A percentile compares a stretch with the other conserved stretches of the same genome.
Conservation (phyloP, 2,329 filamentous ascomycete genomes). For the Niveomyces coronatus region DNA sequence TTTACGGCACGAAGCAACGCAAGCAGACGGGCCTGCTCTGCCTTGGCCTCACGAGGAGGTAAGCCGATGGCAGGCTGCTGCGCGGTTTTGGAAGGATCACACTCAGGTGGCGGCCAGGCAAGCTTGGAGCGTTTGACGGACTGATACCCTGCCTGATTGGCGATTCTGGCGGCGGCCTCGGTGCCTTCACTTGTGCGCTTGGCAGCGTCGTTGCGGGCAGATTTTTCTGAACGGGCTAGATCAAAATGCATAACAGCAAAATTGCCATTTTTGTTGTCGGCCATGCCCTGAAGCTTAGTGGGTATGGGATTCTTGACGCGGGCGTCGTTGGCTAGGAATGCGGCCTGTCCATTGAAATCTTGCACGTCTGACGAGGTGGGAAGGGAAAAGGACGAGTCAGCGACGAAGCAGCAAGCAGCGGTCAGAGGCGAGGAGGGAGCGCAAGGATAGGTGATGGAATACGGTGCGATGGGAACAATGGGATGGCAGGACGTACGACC, state of each 20-base stretch:
- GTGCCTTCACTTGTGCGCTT: constrained; percentile 54
- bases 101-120: constrained; percentile 19
- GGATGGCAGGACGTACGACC: constrained; percentile 3
- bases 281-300: constrained; percentile 50
- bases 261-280: constrained; percentile 46
- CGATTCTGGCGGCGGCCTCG: constrained; percentile 45
- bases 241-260: constrained; percentile 56
- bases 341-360: constrained; percentile 13
- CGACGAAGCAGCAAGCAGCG: not conserved
- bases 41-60: constrained; percentile 39
- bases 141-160: constrained; percentile 43
- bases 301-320: constrained; percentile 45
- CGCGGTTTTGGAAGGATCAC: constrained; percentile 13
- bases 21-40: constrained; percentile 49
- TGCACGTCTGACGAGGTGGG: constrained; percentile 3
- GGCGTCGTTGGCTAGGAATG: constrained; percentile 18
- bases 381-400: constrained; percentile 1
- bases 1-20: constrained; percentile 45
- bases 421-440: not conserved
- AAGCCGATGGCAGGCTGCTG: constrained; percentile 2
- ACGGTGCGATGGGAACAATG: not conserved
- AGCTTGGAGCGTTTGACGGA: constrained; percentile 35
- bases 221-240: constrained; percentile 33
- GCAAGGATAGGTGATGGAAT: not conserved
- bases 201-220: constrained; percentile 42